A percentile compares a stretch with the other conserved stretches of the same genome.
These are phyloP conservation scores for Paracamarosporium sp. DNA, from an alignment of 2,329 filamentous ascomycete genomes.

Conservation along the genomic window DNA sequence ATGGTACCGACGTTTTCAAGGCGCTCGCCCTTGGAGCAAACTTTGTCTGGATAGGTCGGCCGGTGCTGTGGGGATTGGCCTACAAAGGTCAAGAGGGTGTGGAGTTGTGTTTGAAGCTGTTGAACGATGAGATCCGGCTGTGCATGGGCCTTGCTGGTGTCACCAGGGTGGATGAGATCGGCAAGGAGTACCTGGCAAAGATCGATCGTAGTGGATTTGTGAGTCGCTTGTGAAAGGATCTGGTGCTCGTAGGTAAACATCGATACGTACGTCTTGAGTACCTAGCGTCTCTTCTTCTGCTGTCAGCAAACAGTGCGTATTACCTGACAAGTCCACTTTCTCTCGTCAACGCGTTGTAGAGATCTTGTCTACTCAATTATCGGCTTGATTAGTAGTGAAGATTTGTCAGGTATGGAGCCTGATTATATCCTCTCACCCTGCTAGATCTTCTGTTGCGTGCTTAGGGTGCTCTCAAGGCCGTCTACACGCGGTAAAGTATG, in stretches of 20 bases:
- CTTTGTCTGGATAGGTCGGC: conserved; percentile 70
- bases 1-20: conserved; percentile 93
- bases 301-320: no score
- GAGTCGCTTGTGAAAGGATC: not conserved
- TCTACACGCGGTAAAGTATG: no score
- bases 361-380: not conserved
- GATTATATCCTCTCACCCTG: conserved; percentile 1
- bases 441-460: not conserved
- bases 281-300: no score
- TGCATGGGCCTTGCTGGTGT: conserved; percentile 1
- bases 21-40: conserved; percentile 89
- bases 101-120: not conserved
- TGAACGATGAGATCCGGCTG: not conserved
- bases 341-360: no score
- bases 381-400: not conserved
- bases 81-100: conserved; percentile 10
- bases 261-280: no score
- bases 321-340: no score
- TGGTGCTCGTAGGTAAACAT: no score
- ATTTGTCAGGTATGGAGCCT: not conserved
- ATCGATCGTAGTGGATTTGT: not conserved
- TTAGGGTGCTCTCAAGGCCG: not conserved
- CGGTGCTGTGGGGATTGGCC: conserved; percentile 72
- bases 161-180: not conserved
- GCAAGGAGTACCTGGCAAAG: conserved; percentile 2